phyloP scores from a whole-genome alignment of 306 rosid genomes.

The Ceratonia siliqua region DNA sequence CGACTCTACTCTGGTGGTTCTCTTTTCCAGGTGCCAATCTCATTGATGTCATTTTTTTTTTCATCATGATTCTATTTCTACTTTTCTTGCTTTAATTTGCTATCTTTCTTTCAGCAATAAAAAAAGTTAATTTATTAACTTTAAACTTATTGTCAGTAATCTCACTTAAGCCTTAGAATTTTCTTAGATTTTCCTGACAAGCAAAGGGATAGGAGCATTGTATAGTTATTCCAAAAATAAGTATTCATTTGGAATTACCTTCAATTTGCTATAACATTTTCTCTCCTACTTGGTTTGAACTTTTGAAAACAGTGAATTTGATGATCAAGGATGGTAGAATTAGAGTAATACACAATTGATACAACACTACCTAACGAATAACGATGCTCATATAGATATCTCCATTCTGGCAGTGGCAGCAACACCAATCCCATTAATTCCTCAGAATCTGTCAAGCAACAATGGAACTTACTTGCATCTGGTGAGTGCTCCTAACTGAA shows the following conservation, averaged over 20 bases:
- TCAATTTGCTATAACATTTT: not conserved
- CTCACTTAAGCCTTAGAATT: not conserved
- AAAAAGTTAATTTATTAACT: too few relatives aligned
- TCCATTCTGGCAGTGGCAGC: conserved; percentile 49
- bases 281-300: not conserved
- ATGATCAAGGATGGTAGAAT: conserved; percentile 46
- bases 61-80: not conserved
- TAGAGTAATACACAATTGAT: conserved; percentile 30
- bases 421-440: conserved; percentile 40
- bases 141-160: not conserved
- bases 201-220: not conserved
- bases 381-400: conserved; percentile 40
- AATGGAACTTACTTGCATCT: conserved; percentile 34
- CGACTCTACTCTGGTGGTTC: conserved; percentile 57
- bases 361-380: conserved; percentile 27
- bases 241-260: not conserved
- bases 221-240: not conserved
- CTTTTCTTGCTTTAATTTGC: not conserved
- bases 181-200: not conserved
- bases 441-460: conserved; percentile 40
- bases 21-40: conserved; percentile 53
- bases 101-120: not conserved
- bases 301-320: conserved; percentile 47
- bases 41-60: not conserved
- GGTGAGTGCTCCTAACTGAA: conserved; percentile 39